Conservation (phyloP, 2,329 filamentous ascomycete species). For the Plectosphaerella plurivora region DNA sequence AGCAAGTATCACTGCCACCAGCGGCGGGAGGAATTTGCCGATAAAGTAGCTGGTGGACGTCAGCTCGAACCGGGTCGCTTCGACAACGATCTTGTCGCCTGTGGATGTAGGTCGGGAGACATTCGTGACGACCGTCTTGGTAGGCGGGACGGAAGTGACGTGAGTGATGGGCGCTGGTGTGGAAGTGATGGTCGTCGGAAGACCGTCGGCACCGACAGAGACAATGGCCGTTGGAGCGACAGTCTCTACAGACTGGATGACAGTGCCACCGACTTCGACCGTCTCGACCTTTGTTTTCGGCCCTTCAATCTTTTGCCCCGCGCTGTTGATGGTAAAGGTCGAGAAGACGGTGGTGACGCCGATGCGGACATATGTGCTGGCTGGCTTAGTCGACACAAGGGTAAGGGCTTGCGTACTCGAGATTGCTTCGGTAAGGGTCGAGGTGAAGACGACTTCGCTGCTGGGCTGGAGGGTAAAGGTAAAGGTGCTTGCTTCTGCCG, state of each 20-base stretch:
- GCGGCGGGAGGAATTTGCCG: constrained; percentile 35
- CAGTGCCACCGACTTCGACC: constrained; percentile 13
- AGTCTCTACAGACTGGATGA: constrained; percentile 10
- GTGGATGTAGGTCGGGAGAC: constrained; percentile 10
- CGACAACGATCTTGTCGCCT: constrained; percentile 10
- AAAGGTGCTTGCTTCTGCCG: too few relatives aligned
- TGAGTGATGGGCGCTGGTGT: constrained; percentile 18
- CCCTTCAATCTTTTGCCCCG: not conserved
- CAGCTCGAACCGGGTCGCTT: constrained; percentile 16
- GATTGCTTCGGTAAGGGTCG: too few relatives aligned
- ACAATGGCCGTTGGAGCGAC: constrained; percentile 15
- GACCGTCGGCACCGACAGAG: constrained; percentile 18
- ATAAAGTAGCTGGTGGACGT: constrained; percentile 28
- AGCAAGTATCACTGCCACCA: constrained; percentile 31
- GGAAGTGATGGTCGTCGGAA: constrained; percentile 19
- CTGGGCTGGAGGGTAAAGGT: too few relatives aligned
- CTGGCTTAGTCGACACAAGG: too few relatives aligned
- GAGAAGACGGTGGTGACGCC: constrained; percentile 9
- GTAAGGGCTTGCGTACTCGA: too few relatives aligned
- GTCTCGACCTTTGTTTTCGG: constrained; percentile 15
- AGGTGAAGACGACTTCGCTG: too few relatives aligned
- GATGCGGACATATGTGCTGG: constrained; percentile 7
- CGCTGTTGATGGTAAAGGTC: not conserved
- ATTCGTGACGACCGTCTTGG: constrained; percentile 17
- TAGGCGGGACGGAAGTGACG: constrained; percentile 14